Base-by-base conservation (phyloP, 2,329 filamentous ascomycete species). In the Curvularia spicifera region DNA sequence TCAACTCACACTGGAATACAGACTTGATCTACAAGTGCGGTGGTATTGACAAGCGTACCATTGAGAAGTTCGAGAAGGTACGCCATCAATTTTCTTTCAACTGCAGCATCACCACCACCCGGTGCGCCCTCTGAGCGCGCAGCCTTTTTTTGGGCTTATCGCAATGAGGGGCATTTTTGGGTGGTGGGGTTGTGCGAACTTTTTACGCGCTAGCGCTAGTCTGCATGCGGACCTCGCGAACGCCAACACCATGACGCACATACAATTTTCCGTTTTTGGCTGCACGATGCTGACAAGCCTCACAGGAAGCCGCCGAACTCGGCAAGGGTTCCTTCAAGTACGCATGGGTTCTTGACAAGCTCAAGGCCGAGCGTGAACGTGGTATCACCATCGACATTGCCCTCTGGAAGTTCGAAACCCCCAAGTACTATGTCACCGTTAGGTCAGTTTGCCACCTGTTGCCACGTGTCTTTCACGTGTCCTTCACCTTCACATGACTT, bases 31-130 rank as follows among this genome's bases (percentile, higher is more conserved):
- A 98, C 93, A 94, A 99, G 91, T 98, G 95, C 88, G 95, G 95
- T 90, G 95, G 95, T 92, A 99, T 98, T 81, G 95, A 99, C 91
- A 93, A 94, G 89, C 94, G 95, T 93, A 98, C 94, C 84, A 99
- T 99, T 82, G 95, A 99, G 91, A 99, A 99, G 91, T 99, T 99
- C 89, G 95, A 99, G 93, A 99, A 99, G 92, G 93, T 96, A 84
- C 81, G 88, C 29, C 51, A 60, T 63, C 56, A 56, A 63, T 67
- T 65, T 62, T 64, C 49, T 66, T 69, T 63, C 48, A 58, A 29
- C 43, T n/a, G 56, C 42, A 48, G 18, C 13, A 43, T 20, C 18
- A 55, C 56, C 42, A 56, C 61, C 57, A 56, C 53, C 53, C 56
- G 64, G 60, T 62, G 63, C 59, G 60, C 47, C 56, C 64, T 61